Percentiles rank a stretch among this genome's conserved stretches.
These are phyloP conservation scores for Cyberlindnera maclurae DNA, from an alignment of 805 yeast species.

Conservation along the genomic window DNA sequence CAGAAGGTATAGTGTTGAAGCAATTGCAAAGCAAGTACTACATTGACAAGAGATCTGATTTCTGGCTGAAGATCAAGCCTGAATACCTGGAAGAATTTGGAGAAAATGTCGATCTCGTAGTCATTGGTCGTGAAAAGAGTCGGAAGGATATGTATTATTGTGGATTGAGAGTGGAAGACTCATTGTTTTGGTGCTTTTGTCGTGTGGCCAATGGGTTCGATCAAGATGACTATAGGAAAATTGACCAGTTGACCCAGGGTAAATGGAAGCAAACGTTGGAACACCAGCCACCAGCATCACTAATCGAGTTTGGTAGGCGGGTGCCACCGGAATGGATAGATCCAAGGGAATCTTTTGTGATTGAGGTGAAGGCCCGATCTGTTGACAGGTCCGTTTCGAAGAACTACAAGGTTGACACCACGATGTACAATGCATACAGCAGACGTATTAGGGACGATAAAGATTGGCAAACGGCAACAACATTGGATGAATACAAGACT, in stretches of 20 bases:
- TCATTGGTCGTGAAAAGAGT: conserved; percentile 74
- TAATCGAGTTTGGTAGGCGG: conserved; percentile 49
- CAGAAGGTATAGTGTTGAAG: conserved; percentile 83
- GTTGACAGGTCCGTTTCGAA: conserved; percentile 41
- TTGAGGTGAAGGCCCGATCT: conserved; percentile 80
- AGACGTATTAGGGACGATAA: conserved; percentile 64
- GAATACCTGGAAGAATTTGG: conserved; percentile 84
- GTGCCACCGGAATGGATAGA: conserved; percentile 72
- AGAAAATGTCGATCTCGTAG: conserved; percentile 71
- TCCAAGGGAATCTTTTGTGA: conserved; percentile 68
- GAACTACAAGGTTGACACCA: conserved; percentile 56
- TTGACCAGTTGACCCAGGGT: conserved; percentile 49
- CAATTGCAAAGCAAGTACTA: conserved; percentile 49
- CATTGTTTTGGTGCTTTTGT: conserved; percentile 58
- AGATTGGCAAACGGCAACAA: conserved; percentile 44
- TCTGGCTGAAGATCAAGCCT: conserved; percentile 91
- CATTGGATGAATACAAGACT: conserved; percentile 45
- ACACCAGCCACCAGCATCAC: conserved; percentile 33
- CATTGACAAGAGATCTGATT: conserved; percentile 50
- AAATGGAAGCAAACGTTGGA: conserved; percentile 47
- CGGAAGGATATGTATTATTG: conserved; percentile 65
- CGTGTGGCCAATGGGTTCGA: conserved; percentile 82
- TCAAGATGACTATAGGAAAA: conserved; percentile 48
- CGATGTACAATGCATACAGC: conserved; percentile 74
- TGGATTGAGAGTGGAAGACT: conserved; percentile 38